Percentiles rank a stretch among this genome's conserved stretches.
These are phyloP conservation scores for Pyropia haitanensis DNA, from an alignment of 23 red algal genomes.

Conservation along the genomic window DNA sequence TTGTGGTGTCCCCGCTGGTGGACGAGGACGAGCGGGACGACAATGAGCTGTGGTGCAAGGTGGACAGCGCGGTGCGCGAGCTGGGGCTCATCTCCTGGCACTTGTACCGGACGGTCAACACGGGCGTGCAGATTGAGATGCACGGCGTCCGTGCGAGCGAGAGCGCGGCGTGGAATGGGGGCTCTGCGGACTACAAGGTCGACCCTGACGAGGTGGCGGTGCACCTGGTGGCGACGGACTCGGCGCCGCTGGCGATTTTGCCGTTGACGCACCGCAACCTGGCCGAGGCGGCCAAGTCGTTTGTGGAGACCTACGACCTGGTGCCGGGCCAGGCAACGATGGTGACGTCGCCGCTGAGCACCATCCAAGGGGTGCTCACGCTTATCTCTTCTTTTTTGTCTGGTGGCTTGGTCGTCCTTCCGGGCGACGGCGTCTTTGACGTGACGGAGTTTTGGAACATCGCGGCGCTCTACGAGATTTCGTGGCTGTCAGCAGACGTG, in stretches of 20 bases:
- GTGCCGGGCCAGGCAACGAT: slow-evolving; percentile 24
- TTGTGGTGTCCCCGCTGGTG: slow-evolving; percentile 28
- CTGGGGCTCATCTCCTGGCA: slow-evolving; percentile 41
- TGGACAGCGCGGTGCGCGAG: slow-evolving; percentile 1
- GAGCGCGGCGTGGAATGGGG: slow-evolving; percentile 51
- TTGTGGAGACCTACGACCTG: slow-evolving; percentile 52
- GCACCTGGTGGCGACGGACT: slow-evolving; percentile 8
- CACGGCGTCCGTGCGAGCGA: slow-evolving; percentile 29
- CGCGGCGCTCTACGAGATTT: slow-evolving; percentile 20
- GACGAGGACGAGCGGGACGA: slow-evolving; percentile 38
- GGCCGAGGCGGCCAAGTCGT: slow-evolving; percentile 21
- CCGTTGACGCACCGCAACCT: slow-evolving; percentile 35
- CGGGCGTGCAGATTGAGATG: slow-evolving; percentile 48
- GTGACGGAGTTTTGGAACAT: slow-evolving; percentile 11
- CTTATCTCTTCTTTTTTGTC: slow-evolving; percentile 37
- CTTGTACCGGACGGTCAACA: slow-evolving; percentile 33
- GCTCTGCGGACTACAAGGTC: slow-evolving; percentile 42
- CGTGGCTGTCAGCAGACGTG: slow-evolving; percentile 31
- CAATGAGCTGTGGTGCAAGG: slow-evolving; percentile 37
- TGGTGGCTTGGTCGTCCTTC: slow-evolving; percentile 47
- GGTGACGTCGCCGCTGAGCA: slow-evolving; percentile 17
- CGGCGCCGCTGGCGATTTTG: neutral
- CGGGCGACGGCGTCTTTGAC: neutral
- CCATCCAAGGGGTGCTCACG: slow-evolving; percentile 46
- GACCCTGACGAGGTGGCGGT: slow-evolving; percentile 47